Conservation (phyloP, 2,329 filamentous ascomycete genomes). For the Herpotrichia juniperi region DNA sequence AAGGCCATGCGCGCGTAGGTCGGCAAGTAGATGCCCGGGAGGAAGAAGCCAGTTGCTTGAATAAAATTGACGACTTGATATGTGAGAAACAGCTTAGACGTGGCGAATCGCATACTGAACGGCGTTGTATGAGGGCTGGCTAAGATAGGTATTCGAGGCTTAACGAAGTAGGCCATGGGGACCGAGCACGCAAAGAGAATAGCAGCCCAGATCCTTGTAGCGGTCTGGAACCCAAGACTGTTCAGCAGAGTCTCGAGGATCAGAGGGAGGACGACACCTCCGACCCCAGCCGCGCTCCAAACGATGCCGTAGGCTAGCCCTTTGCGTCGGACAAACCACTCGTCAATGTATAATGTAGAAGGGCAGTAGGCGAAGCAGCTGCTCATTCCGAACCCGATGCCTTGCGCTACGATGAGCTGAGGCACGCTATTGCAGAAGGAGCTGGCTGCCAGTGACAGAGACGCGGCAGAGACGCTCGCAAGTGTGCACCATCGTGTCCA, state of each 20-base stretch:
- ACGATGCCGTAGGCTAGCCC: slow-evolving; percentile 69
- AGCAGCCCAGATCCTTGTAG: slow-evolving; percentile 48
- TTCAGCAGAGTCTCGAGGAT: slow-evolving; percentile 48
- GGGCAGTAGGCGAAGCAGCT: slow-evolving; percentile 64
- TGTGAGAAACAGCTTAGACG: slow-evolving; percentile 27
- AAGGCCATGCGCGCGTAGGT: slow-evolving; percentile 36
- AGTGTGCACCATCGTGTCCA: slow-evolving; percentile 23
- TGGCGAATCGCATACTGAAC: slow-evolving; percentile 34
- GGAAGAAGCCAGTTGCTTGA: slow-evolving; percentile 48
- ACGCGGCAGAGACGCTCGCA: slow-evolving; percentile 42
- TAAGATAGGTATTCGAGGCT: slow-evolving; percentile 37
- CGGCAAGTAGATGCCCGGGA: slow-evolving; percentile 48
- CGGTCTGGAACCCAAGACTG: slow-evolving; percentile 48
- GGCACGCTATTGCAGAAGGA: slow-evolving; percentile 60
- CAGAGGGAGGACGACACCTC: slow-evolving; percentile 53
- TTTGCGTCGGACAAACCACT: slow-evolving; percentile 66
- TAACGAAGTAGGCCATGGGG: slow-evolving; percentile 41
- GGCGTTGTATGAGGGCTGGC: slow-evolving; percentile 17
- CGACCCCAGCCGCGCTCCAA: slow-evolving; percentile 56
- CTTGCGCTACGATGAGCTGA: slow-evolving; percentile 66
- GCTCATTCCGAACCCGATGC: slow-evolving; percentile 65
- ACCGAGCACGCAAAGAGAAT: slow-evolving; percentile 34
- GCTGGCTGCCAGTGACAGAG: slow-evolving; percentile 41
- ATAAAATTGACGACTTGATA: slow-evolving; percentile 43
- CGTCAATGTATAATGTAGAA: slow-evolving; percentile 64